Conservation (phyloP, 176 grass and related monocot genomes). For the Carex kokanica region DNA sequence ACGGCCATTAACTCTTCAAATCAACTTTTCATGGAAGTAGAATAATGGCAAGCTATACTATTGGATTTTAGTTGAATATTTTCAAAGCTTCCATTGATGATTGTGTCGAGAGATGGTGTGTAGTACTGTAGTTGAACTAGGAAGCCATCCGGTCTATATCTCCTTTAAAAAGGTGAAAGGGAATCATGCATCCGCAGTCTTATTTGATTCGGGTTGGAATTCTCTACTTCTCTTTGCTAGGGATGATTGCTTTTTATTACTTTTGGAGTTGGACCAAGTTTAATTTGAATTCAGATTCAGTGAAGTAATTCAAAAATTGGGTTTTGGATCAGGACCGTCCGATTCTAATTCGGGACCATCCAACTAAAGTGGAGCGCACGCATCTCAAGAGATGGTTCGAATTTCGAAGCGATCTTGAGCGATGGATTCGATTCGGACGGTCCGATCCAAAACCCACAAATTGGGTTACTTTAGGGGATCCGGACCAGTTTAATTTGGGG, state of each 20-base stretch:
- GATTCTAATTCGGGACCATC: too few relatives aligned
- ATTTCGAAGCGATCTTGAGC: too few relatives aligned
- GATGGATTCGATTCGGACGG: too few relatives aligned
- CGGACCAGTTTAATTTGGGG: not conserved
- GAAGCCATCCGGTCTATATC: slow-evolving; percentile 24
- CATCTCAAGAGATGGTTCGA: too few relatives aligned
- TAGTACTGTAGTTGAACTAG: not conserved
- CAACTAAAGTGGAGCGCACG: too few relatives aligned
- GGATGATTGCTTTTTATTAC: not conserved
- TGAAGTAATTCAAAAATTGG: too few relatives aligned
- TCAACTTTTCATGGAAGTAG: slow-evolving; percentile 5
- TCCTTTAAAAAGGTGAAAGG: slow-evolving; percentile 16
- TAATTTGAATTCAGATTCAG: too few relatives aligned
- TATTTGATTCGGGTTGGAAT: slow-evolving; percentile 9
- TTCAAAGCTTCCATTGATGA: slow-evolving; percentile 18
- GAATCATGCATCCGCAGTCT: slow-evolving; percentile 9
- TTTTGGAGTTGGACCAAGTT: not conserved
- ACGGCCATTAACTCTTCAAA: slow-evolving; percentile 20
- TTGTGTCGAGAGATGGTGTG: not conserved
- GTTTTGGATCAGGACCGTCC: too few relatives aligned
- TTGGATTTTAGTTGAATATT: slow-evolving; percentile 19
- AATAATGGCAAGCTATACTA: slow-evolving; percentile 1
- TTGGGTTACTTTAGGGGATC: too few relatives aligned
- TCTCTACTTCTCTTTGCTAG: not conserved
- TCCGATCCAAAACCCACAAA: too few relatives aligned